phyloP scores from a whole-genome alignment of 768 basidiomycete species.

The Gloeopeniophorella convolvens region DNA sequence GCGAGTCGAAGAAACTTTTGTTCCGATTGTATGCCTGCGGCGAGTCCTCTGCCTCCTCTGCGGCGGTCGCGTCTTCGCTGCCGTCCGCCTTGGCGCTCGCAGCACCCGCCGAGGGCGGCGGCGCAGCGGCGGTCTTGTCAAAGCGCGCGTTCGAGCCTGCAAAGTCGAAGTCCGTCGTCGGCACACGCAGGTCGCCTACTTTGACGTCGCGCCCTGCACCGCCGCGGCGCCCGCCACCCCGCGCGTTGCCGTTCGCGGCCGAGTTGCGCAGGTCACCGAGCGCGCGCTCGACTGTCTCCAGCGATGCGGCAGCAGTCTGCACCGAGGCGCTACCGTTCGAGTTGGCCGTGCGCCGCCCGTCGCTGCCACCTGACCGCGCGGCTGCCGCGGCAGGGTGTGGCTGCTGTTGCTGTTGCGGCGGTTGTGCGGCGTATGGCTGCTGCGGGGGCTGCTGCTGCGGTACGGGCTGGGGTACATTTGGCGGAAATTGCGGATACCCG shows the following conservation, averaged over 20 bases:
- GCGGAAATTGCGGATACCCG: constrained; percentile 21
- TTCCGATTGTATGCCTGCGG: constrained; percentile 62
- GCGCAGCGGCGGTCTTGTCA: constrained; percentile 56
- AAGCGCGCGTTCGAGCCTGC: constrained; percentile 70
- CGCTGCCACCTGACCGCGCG: constrained; percentile 21
- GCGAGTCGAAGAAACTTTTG: constrained; percentile 77
- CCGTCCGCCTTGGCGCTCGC: constrained; percentile 23
- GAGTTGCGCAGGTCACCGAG: constrained; percentile 40
- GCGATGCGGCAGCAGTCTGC: constrained; percentile 66
- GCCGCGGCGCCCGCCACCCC: constrained; percentile 33
- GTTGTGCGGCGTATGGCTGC: constrained; percentile 22
- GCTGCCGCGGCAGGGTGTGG: constrained; percentile 3
- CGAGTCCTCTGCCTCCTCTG: constrained; percentile 31
- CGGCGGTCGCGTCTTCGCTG: constrained; percentile 31
- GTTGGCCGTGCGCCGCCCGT: constrained; percentile 28
- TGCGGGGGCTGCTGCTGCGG: constrained; percentile 21
- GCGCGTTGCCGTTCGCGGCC: constrained; percentile 27
- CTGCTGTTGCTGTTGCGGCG: constrained; percentile 17
- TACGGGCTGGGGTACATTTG: constrained; percentile 22
- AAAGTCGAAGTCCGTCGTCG: constrained; percentile 79
- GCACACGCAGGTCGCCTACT: constrained; percentile 45
- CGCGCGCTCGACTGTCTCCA: constrained; percentile 63
- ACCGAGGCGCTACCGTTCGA: constrained; percentile 41
- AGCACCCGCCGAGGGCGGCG: too few species aligned
- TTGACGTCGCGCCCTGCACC: constrained; percentile 32